Evolutionary conservation across 805 yeast species (phyloP).

Genomic region (Cyberlindnera japonica): DNA sequence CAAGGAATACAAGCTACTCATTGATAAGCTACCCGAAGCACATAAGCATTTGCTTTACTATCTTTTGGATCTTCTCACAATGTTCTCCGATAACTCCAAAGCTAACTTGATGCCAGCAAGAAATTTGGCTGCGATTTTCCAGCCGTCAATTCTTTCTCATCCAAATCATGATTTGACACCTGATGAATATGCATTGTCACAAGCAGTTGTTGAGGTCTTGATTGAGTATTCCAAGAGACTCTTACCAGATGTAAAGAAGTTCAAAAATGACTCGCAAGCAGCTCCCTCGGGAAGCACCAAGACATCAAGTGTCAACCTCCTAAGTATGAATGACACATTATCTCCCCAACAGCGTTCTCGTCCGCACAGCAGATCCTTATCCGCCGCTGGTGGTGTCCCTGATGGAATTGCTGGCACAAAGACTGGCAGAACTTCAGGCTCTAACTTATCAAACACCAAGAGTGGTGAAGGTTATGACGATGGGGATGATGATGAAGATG

Average conservation of each 20-base stretch:
- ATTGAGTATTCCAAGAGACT: constrained; percentile 81
- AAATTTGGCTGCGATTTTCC: constrained; percentile 93
- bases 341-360: constrained; percentile 15
- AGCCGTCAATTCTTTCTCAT: constrained; percentile 92
- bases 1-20: constrained; percentile 63
- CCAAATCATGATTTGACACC: constrained; percentile 92
- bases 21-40: constrained; percentile 68
- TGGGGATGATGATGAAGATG: constrained; percentile 9
- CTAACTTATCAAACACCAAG: constrained; percentile 16
- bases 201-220: constrained; percentile 82
- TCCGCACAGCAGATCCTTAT: constrained; percentile 40
- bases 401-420: no score
- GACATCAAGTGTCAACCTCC: constrained; percentile 17
- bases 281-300: constrained; percentile 11
- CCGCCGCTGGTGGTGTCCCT: constrained; percentile 43
- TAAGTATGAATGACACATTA: constrained; percentile 17
- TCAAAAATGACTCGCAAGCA: constrained; percentile 12
- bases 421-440: no score
- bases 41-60: constrained; percentile 82
- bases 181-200: constrained; percentile 83
- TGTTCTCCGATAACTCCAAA: constrained; percentile 75
- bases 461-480: constrained; percentile 11
- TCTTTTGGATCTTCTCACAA: constrained; percentile 77
- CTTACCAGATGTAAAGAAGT: constrained; percentile 49
- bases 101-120: constrained; percentile 88